phyloP scores from a whole-genome alignment of 805 yeast genomes.

The Saccharomyces mikatae region DNA sequence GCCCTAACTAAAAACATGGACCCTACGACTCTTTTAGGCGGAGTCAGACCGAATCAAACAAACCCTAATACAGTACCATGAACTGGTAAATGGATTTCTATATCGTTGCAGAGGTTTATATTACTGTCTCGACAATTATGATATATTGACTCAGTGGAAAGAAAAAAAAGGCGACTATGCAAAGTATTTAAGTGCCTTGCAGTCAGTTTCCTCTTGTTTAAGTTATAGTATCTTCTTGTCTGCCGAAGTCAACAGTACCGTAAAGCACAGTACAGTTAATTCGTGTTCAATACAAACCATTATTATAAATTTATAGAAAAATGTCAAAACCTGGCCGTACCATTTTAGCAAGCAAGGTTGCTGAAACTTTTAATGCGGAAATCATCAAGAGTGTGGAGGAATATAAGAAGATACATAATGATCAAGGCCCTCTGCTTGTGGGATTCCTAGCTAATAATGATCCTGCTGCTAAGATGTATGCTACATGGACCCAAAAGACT shows the following conservation, averaged over 20 bases:
- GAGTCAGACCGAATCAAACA: neutral
- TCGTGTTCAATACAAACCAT: neutral
- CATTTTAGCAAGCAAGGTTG: conserved; percentile 77
- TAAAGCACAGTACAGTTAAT: neutral
- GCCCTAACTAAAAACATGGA: neutral
- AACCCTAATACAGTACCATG: neutral
- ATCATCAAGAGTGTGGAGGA: conserved; percentile 47
- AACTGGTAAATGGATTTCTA: neutral
- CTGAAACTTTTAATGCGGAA: conserved; percentile 74
- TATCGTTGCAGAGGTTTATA: neutral
- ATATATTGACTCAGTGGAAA: neutral
- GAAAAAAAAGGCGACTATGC: neutral
- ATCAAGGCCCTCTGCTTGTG: conserved; percentile 64
- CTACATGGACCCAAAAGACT: conserved; percentile 92
- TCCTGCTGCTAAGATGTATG: conserved; percentile 93
- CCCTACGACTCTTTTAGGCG: neutral
- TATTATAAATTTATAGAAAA: neutral
- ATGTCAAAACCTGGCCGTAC: conserved; percentile 53
- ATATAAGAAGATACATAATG: conserved; percentile 29
- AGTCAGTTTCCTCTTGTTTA: neutral
- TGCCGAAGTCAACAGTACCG: neutral
- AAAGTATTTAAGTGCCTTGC: neutral
- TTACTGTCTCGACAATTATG: neutral
- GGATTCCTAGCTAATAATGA: conserved; percentile 89
- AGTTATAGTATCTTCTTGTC: neutral